Conservation (phyloP, 139 green algal species). For the Zygnema circumcarinatum region DNA sequence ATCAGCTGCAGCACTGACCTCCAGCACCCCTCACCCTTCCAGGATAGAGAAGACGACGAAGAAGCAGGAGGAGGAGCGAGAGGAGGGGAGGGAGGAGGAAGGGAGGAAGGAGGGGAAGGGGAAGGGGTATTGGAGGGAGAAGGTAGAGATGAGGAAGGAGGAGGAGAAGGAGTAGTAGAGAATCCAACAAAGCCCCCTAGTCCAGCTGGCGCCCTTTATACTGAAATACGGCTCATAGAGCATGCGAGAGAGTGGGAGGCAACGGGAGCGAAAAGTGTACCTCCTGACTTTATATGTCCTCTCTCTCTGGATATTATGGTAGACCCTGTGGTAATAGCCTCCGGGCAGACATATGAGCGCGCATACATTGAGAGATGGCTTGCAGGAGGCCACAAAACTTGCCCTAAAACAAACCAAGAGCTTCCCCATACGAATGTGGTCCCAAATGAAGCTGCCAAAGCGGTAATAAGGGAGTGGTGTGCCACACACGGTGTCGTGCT, state of each 20-base stretch:
- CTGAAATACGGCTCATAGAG: background rate
- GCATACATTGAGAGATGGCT: slow-evolving; percentile 54
- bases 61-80: no score
- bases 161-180: no score
- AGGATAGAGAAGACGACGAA: no score
- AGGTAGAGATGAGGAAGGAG: no score
- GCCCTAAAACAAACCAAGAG: slow-evolving; percentile 24
- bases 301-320: slow-evolving; percentile 48
- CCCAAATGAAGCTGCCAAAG: slow-evolving; percentile 38
- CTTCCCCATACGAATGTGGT: slow-evolving; percentile 38
- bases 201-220: background rate
- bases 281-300: slow-evolving; percentile 49
- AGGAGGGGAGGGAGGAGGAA: no score
- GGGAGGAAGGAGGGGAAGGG: no score
- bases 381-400: slow-evolving; percentile 35
- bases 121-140: no score
- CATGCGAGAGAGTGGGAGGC: slow-evolving; percentile 12
- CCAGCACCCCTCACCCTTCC: no score
- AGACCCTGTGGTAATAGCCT: slow-evolving; percentile 59
- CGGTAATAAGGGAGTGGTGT: slow-evolving; percentile 41
- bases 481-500: background rate
- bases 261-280: slow-evolving; percentile 16
- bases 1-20: no score
- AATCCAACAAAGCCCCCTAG: no score
- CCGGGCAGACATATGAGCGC: slow-evolving; percentile 58